These are phyloP conservation scores for Phytopythium ostracodes DNA, from an alignment of 352 stramenopile species.

Conservation along the genomic window DNA sequence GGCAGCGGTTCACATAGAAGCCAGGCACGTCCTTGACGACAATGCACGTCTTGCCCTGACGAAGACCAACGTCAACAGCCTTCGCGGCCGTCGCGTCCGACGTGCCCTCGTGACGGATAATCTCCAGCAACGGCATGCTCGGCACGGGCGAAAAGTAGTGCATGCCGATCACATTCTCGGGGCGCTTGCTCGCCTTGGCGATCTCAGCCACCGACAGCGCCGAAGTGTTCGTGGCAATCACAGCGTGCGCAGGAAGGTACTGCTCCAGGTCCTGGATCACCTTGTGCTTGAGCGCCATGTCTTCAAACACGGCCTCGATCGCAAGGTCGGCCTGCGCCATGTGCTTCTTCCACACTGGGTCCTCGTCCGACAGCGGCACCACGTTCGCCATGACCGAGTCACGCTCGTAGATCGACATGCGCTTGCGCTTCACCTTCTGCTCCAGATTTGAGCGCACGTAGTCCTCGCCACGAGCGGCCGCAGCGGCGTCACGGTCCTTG, in stretches of 20 bases:
- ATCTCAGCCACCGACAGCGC: constrained; percentile 96
- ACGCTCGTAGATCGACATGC: constrained; percentile 90
- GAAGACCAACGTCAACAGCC: constrained; percentile 94
- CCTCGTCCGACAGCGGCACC: constrained; percentile 91
- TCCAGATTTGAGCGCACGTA: constrained; percentile 95
- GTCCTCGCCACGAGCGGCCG: constrained; percentile 77
- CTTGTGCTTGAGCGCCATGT: constrained; percentile 96
- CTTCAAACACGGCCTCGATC: constrained; percentile 98
- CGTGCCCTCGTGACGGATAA: constrained; percentile 95
- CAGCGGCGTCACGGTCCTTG: constrained; percentile 93
- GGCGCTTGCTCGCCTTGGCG: constrained; percentile 76
- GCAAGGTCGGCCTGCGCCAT: constrained; percentile 94
- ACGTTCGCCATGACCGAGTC: constrained; percentile 91
- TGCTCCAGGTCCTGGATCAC: constrained; percentile 93
- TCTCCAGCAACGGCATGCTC: constrained; percentile 97
- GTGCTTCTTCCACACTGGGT: constrained; percentile 89
- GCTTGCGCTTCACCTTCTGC: constrained; percentile 93
- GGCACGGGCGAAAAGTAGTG: constrained; percentile 99
- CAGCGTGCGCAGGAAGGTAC: constrained; percentile 90
- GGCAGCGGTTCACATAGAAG: constrained; percentile 99
- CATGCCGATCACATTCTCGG: constrained; percentile 96
- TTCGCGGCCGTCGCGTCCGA: constrained; percentile 86
- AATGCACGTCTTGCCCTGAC: constrained; percentile 98
- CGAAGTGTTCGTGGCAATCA: constrained; percentile 98
- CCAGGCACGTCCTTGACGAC: constrained; percentile 98